phyloP scores from a whole-genome alignment of 768 basidiomycete species.

The button mushroom (Agaricus bisporus) region DNA sequence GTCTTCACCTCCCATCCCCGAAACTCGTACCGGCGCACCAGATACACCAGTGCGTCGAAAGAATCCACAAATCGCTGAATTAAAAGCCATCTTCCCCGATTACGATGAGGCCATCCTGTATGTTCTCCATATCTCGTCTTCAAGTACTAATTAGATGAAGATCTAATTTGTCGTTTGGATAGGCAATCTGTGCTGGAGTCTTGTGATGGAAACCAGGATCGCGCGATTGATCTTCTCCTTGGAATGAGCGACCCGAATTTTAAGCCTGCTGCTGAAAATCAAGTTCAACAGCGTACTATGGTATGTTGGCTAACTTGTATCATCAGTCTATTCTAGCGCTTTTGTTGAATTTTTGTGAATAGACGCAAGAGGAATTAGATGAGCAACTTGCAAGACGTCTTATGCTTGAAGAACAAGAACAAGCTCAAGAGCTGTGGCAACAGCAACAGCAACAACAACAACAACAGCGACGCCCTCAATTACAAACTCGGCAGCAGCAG shows the following conservation, averaged over 20 bases:
- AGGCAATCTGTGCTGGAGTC: slow-evolving; percentile 71
- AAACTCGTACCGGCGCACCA: background rate
- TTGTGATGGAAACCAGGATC: slow-evolving; percentile 63
- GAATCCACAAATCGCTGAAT: slow-evolving; percentile 45
- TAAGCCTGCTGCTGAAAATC: slow-evolving; percentile 20
- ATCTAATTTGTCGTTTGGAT: background rate
- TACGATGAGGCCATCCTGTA: slow-evolving; percentile 72
- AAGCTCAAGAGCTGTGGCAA: slow-evolving; percentile 19
- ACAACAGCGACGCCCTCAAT: slow-evolving; percentile 17
- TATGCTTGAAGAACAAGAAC: slow-evolving; percentile 53
- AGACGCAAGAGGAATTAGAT: slow-evolving; percentile 68
- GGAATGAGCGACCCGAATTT: slow-evolving; percentile 86
- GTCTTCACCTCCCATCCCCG: background rate
- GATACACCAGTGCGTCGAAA: slow-evolving; percentile 33
- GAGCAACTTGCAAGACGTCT: slow-evolving; percentile 74
- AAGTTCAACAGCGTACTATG: slow-evolving; percentile 15
- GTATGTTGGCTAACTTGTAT: slow-evolving; percentile 8
- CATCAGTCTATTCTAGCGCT: background rate
- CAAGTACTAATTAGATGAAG: background rate
- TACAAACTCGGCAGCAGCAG: slow-evolving; percentile 10
- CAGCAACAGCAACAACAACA: slow-evolving; percentile 25
- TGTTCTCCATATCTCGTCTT: slow-evolving; percentile 17
- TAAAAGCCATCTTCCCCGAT: slow-evolving; percentile 73
- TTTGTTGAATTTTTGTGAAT: background rate
- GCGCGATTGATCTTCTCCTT: slow-evolving; percentile 69